Base-by-base conservation (phyloP, 2,329 filamentous ascomycete species). In the Apiospora sp. region DNA sequence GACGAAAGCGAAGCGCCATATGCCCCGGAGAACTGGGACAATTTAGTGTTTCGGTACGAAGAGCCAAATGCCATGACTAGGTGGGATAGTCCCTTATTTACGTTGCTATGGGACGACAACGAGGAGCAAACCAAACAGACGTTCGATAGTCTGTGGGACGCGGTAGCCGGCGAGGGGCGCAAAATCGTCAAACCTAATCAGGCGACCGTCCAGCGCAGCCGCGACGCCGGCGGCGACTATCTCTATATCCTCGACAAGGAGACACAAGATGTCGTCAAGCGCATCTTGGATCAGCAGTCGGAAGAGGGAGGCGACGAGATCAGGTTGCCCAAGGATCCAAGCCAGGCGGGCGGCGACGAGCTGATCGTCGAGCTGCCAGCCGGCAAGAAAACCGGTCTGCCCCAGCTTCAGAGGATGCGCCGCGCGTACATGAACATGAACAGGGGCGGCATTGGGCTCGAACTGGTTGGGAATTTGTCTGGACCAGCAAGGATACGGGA, bases 41-140 rank as follows among this genome's bases (percentile, higher is more conserved):
- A 95, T 77, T 87, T 95, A 14, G 90, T 94, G 46, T 96, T 94
- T 80, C 87, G 94, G 71, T 95, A 95, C 80, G 94, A 97, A 82
- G 94, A 97, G 82, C 94, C 94, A 19, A 96, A 96, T 80, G 90
- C 92, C 30, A 95, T 96, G 93, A 92, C 89, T 2, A 86, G 93
- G 61, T 97, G 94, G 94, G 94, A 97, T 80, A 93, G 92, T 71
- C 94, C 94, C 1, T 87, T 96, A 2, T 96, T 96, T 82, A 92
- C 92, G 4, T 87, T 96, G 0, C 87, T 94, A 14, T 93, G 92
- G 87, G 92, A 95, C 64, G 94, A 97, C 80, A 88, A 88, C 72
- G 87, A 87, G 72, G 88, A 87, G n/a, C 90, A 91, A 78, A 80
- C 87, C 13, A 81, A 77, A 44, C 81, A 83, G 73, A 87, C 88